Evolutionary conservation across 2,329 filamentous ascomycete genomes (phyloP), one percentile per base, ranked within the genome.

Genomic region (Calonectria pteridis): DNA sequence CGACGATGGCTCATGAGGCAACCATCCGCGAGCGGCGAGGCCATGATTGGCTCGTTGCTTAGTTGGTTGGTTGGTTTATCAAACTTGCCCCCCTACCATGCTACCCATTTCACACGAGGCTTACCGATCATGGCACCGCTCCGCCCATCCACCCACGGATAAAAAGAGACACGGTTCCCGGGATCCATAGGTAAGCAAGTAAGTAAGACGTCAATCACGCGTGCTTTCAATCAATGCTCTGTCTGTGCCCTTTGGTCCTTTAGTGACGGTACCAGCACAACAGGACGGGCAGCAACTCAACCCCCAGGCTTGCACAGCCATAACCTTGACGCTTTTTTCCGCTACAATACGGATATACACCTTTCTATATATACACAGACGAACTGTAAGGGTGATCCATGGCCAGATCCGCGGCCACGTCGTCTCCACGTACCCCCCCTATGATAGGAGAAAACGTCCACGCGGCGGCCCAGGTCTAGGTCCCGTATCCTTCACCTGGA

Each of bases 341-440:
- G 35, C 55, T 23, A 62, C 55, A 35, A 62, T 40, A 20, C 55
- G 33, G 35, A 62, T 37, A 62, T 40, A 40, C n/a, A 46, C 43
- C 55, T 37, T 40, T 40, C 23, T 40, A 37, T 40, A 62, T 62
- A 62, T 35, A 26, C 20, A 37, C 23, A 23, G n/a, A 20, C 5
- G 18, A 28, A 18, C 31, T 40, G 40, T 46, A 64, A n/a, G 59
- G 59, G 29, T 64, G 26, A 64, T 18, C 59, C 59, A 64, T 64
- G 59, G 59, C 28, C 37, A 40, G 37, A 46, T 46, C 55, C 59
- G 35, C 59, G 59, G 59, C 59, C 59, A 64, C 59, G 59, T 64
- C 59, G 59, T 49, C 37, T 43, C 59, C 40, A 49, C 59, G 59
- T 64, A 64, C 59, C 59, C 59, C n/a, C 58, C 59, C 40, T 49